phyloP scores from a whole-genome alignment of 139 green algal genomes.

The Picochlorum sp. region DNA sequence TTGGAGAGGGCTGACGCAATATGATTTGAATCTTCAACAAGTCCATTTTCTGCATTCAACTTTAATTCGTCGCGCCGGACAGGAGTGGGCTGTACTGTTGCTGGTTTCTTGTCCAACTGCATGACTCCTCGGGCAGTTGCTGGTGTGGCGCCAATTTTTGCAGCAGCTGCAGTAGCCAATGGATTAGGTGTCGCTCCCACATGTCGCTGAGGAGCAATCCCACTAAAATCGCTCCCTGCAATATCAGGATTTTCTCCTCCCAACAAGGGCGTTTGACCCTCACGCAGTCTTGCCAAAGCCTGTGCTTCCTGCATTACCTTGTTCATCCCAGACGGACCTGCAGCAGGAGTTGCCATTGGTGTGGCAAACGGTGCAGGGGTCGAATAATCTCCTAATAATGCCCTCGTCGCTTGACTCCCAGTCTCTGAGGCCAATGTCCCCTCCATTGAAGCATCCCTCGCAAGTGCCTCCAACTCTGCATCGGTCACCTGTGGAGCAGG shows the following conservation, averaged over 20 bases:
- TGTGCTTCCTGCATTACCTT: constrained; percentile 76
- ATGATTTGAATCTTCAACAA: no score
- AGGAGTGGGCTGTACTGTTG: constrained; percentile 7
- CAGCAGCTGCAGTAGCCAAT: constrained; percentile 26
- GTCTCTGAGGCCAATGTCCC: constrained; percentile 30
- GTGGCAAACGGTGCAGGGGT: constrained; percentile 53
- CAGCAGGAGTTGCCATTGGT: constrained; percentile 66
- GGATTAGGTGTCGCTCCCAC: constrained; percentile 57
- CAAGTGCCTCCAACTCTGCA: constrained; percentile 84
- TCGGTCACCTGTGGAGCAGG: constrained; percentile 75
- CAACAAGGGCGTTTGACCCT: constrained; percentile 78
- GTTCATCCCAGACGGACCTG: constrained; percentile 57
- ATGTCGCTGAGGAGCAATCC: constrained; percentile 48
- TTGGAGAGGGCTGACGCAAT: constrained; percentile 38
- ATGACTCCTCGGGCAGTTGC: constrained; percentile 42
- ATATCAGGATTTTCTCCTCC: constrained; percentile 81
- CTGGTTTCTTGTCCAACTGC: constrained; percentile 79
- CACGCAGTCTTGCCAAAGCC: constrained; percentile 63
- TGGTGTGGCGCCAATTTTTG: not conserved
- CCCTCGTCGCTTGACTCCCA: constrained; percentile 60
- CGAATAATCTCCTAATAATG: constrained; percentile 71
- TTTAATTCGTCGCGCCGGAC: not conserved
- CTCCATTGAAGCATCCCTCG: constrained; percentile 51
- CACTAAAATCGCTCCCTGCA: constrained; percentile 59
- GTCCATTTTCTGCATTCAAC: not conserved